Conservation (phyloP, 164 flowering plant species). For the Chimonanthus salicifolius region DNA sequence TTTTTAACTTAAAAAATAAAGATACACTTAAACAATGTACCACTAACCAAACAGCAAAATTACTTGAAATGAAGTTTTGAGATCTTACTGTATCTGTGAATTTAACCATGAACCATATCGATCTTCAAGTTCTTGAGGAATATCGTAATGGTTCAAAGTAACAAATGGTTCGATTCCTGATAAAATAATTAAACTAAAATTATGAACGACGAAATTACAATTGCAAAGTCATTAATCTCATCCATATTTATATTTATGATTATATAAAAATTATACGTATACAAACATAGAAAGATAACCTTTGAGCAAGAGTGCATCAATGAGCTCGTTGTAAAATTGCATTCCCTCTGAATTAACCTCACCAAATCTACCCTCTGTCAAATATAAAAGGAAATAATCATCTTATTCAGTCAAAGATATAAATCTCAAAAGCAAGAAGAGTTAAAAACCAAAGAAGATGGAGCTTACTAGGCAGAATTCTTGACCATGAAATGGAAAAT, state of each 20-base stretch:
- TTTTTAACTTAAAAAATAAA: no score
- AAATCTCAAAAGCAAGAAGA: neutral
- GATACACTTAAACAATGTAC: no score
- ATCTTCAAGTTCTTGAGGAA: slow-evolving; percentile 16
- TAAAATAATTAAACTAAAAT: neutral
- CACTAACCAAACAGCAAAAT: no score
- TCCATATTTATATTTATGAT: no score
- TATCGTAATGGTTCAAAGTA: slow-evolving; percentile 15
- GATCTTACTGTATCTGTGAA: slow-evolving; percentile 5
- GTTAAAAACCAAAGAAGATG: neutral
- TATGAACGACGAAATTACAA: neutral
- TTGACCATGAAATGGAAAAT: slow-evolving; percentile 72
- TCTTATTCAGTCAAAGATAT: neutral
- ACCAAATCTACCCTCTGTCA: slow-evolving; percentile 41
- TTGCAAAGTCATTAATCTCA: neutral
- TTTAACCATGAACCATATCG: slow-evolving; percentile 15
- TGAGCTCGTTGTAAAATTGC: slow-evolving; percentile 39
- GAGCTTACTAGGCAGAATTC: slow-evolving; percentile 49
- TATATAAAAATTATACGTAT: neutral
- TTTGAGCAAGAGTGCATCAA: slow-evolving; percentile 40
- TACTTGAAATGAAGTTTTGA: no score
- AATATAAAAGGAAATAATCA: neutral
- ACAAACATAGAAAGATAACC: neutral
- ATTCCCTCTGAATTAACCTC: slow-evolving; percentile 39
- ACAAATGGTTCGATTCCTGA: slow-evolving; percentile 13